Conservation (phyloP, 116 monocot genomes). For the Iris pallida region DNA sequence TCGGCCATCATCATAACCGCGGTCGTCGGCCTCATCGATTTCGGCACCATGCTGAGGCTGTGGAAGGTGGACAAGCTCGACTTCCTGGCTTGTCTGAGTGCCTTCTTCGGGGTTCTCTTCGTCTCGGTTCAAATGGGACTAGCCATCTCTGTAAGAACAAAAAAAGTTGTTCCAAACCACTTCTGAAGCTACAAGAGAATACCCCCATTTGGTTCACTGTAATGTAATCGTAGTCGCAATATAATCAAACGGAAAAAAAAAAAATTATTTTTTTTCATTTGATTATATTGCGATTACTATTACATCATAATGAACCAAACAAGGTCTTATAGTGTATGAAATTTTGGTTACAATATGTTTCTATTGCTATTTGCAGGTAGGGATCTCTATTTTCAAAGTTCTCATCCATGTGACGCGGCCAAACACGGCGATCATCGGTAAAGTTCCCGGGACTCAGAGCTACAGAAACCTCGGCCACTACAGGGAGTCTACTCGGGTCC, state of each 20-base stretch:
- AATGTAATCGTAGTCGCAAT: too few relatives aligned
- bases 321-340: too few relatives aligned
- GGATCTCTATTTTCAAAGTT: slow-evolving; percentile 54
- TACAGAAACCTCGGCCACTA: slow-evolving; percentile 51
- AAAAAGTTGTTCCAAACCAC: too few relatives aligned
- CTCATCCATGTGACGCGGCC: slow-evolving; percentile 60
- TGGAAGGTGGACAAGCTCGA: slow-evolving; percentile 74
- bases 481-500: slow-evolving; percentile 43
- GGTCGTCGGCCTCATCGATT: slow-evolving; percentile 59
- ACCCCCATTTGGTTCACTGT: too few relatives aligned
- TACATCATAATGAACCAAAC: too few relatives aligned
- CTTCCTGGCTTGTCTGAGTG: slow-evolving; percentile 52
- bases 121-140: slow-evolving; percentile 67
- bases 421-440: slow-evolving; percentile 42
- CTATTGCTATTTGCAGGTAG: slow-evolving; percentile 29
- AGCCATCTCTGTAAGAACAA: slow-evolving; percentile 54
- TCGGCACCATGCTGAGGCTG: slow-evolving; percentile 21
- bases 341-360: too few relatives aligned
- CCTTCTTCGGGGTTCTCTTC: slow-evolving; percentile 71
- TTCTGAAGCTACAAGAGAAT: too few relatives aligned
- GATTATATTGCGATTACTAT: too few relatives aligned
- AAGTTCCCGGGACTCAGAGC: slow-evolving; percentile 36
- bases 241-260: too few relatives aligned
- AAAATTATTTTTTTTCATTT: too few relatives aligned
- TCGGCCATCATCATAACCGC: slow-evolving; percentile 67